These are phyloP conservation scores for Ophidiomyces ophidiicola DNA, from an alignment of 2,329 filamentous ascomycete genomes.

Conservation along the genomic window DNA sequence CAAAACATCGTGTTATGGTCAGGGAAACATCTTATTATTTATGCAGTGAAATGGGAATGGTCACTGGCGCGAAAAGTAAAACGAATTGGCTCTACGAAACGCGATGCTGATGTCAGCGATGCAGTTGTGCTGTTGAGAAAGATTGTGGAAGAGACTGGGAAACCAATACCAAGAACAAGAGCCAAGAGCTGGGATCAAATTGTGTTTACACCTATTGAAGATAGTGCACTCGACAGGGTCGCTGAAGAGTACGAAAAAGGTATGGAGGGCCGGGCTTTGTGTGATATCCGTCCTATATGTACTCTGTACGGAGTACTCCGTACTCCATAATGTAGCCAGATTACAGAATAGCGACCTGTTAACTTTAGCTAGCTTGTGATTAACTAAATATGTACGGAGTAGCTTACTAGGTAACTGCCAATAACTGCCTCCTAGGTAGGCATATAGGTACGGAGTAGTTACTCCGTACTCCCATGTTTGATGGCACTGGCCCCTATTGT, in stretches of 20 bases:
- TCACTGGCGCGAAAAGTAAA: slow-evolving; percentile 23
- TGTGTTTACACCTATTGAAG: not conserved
- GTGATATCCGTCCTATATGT: too few relatives aligned
- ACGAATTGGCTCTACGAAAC: slow-evolving; percentile 18
- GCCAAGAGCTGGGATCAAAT: slow-evolving; percentile 8
- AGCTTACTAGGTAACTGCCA: too few relatives aligned
- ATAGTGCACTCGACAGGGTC: not conserved
- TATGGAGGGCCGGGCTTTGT: too few relatives aligned
- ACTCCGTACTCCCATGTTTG: too few relatives aligned
- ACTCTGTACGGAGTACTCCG: too few relatives aligned
- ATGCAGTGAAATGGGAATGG: slow-evolving; percentile 25
- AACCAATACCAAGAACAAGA: slow-evolving; percentile 7
- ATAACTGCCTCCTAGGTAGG: too few relatives aligned
- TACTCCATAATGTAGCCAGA: too few relatives aligned
- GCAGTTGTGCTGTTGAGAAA: slow-evolving; percentile 20
- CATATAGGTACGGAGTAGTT: too few relatives aligned
- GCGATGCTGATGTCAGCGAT: slow-evolving; percentile 19
- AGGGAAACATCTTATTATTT: slow-evolving; percentile 20
- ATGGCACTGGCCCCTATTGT: too few relatives aligned
- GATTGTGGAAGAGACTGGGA: slow-evolving; percentile 15
- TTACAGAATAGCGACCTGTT: too few relatives aligned
- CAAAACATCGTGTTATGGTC: slow-evolving; percentile 23
- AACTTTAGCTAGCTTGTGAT: too few relatives aligned
- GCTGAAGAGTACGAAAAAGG: not conserved
- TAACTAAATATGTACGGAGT: too few relatives aligned